Conservation (phyloP, 768 basidiomycete species). For the Rhizopogon sp. region DNA sequence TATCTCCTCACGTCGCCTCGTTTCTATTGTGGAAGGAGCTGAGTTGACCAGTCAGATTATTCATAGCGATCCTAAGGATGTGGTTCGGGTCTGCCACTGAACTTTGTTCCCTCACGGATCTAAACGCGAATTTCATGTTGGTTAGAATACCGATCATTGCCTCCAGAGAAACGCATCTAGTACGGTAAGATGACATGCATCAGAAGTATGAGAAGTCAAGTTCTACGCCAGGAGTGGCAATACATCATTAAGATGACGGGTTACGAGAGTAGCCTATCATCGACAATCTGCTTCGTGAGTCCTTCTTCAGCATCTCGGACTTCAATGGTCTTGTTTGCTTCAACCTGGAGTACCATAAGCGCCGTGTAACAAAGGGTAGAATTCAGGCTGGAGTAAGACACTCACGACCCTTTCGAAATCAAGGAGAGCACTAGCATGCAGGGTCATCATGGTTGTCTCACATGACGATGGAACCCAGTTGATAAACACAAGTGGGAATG, state of each 20-base stretch:
- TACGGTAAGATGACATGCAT: too few relatives aligned
- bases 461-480: constrained; percentile 83
- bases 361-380: not conserved
- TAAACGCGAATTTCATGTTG: not conserved
- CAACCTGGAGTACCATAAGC: constrained; percentile 42
- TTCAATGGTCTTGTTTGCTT: constrained; percentile 77
- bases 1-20: not conserved
- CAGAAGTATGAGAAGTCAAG: too few relatives aligned
- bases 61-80: not conserved
- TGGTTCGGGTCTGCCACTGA: not conserved
- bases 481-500: constrained; percentile 79
- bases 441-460: constrained; percentile 70
- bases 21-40: too few relatives aligned
- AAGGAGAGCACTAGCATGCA: constrained; percentile 79
- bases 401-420: constrained; percentile 77
- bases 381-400: constrained; percentile 5
- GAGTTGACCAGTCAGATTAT: not conserved
- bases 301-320: constrained; percentile 77
- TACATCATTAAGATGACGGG: not conserved
- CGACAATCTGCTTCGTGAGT: constrained; percentile 68
- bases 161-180: not conserved
- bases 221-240: not conserved
- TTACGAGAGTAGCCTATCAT: constrained; percentile 45
- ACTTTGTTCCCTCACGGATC: not conserved
- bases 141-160: not conserved